Percentiles rank a stretch among this genome's conserved stretches.
phyloP scores from a whole-genome alignment of 306 rosid species.

The Chamaecrista fasciculata region DNA sequence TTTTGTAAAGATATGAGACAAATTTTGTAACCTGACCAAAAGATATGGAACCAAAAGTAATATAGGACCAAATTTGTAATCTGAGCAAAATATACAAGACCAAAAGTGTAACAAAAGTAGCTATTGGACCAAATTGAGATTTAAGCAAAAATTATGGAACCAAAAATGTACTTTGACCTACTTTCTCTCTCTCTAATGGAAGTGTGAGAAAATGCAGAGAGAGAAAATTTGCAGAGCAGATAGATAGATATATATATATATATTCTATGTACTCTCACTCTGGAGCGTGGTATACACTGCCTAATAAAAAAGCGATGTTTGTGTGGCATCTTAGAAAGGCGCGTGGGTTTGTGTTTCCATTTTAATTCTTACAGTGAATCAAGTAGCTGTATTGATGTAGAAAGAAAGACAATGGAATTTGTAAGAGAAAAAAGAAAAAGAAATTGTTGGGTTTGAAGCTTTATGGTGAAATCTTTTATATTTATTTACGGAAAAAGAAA shows the following conservation, averaged over 20 bases:
- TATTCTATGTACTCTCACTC: background rate
- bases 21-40: no score
- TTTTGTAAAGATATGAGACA: no score
- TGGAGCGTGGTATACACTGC: constrained; percentile 17
- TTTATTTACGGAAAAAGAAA: no score
- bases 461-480: background rate
- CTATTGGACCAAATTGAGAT: no score
- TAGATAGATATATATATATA: no score
- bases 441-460: background rate
- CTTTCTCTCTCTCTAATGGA: background rate
- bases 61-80: no score
- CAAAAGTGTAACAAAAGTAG: no score
- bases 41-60: no score
- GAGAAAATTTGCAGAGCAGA: background rate
- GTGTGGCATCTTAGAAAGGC: background rate
- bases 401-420: constrained; percentile 10
- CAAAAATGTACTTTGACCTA: constrained; percentile 14
- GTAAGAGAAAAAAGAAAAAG: background rate
- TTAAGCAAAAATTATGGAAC: no score
- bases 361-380: constrained; percentile 22
- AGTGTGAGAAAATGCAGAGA: background rate
- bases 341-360: constrained; percentile 13
- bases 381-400: constrained; percentile 47
- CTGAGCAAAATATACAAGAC: no score
- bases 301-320: background rate